Evolutionary conservation across 2,329 filamentous ascomycete species (phyloP).

Genomic region (Pseudocercospora fuligena): DNA sequence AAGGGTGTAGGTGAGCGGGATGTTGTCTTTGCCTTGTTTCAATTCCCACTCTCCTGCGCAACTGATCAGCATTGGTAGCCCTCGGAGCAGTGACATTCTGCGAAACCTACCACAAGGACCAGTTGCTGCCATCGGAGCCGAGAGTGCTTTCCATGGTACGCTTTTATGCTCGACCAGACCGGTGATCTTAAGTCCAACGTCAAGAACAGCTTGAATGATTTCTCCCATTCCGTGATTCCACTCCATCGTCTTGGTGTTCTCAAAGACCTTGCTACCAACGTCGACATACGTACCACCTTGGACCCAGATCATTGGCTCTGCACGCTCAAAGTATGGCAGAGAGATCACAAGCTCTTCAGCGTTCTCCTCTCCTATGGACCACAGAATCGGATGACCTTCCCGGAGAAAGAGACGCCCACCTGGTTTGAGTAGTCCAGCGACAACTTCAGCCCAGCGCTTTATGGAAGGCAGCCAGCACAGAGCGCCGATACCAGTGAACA

Average conservation of each 20-base stretch:
- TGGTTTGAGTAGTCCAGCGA: constrained; percentile 20
- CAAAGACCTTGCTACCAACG: constrained; percentile 19
- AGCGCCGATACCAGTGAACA: constrained; percentile 31
- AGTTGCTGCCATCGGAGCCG: constrained; percentile 27
- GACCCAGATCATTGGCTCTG: constrained; percentile 19
- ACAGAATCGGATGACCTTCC: constrained; percentile 30
- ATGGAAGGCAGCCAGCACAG: constrained; percentile 31
- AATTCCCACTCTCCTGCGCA: constrained; percentile 12
- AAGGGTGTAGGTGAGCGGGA: constrained; percentile 16
- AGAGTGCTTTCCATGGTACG: constrained; percentile 29
- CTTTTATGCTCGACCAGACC: constrained; percentile 29
- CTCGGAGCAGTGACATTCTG: neutral
- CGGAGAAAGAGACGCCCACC: constrained; percentile 30
- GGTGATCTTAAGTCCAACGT: constrained; percentile 26
- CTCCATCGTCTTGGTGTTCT: constrained; percentile 20
- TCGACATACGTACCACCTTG: constrained; percentile 22
- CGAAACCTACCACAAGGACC: constrained; percentile 10
- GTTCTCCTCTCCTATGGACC: constrained; percentile 22
- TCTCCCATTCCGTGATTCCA: constrained; percentile 34
- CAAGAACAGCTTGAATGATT: constrained; percentile 28
- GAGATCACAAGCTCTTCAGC: constrained; percentile 11
- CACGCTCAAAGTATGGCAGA: constrained; percentile 30
- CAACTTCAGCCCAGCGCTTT: constrained; percentile 24
- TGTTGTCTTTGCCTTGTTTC: constrained; percentile 5
- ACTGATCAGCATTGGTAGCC: neutral